A percentile compares a stretch with the other conserved stretches of the same genome.
Conservation (phyloP, 345 rosid species). For the Stellera chamaejasme region DNA sequence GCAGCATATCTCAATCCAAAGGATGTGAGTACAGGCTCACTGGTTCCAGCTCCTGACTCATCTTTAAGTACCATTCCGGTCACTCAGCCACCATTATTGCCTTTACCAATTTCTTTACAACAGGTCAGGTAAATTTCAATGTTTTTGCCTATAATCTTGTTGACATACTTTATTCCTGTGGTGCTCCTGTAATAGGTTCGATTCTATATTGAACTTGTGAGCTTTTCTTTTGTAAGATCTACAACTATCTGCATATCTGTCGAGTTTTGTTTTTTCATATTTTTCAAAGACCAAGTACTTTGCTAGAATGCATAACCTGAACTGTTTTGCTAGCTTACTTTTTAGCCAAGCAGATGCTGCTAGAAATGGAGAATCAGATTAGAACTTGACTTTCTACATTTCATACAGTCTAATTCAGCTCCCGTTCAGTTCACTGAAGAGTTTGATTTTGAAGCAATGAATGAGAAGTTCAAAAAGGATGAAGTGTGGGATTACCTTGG, state of each 20-base stretch:
- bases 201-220: background rate
- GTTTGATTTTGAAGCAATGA: conserved; percentile 75
- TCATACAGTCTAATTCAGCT: conserved; percentile 15
- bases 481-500: conserved; percentile 63
- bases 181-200: background rate
- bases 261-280: background rate
- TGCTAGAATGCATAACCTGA: too few relatives aligned
- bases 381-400: conserved; percentile 5
- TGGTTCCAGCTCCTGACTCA: conserved; percentile 10
- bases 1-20: conserved; percentile 13
- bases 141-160: background rate
- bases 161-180: background rate
- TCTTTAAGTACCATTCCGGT: conserved; percentile 10
- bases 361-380: background rate
- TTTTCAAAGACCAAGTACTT: background rate
- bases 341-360: conserved; percentile 1
- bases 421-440: conserved; percentile 41
- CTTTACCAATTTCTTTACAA: conserved; percentile 19
- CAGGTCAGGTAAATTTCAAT: conserved; percentile 14
- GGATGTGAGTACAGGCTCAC: conserved; percentile 8
- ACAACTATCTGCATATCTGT: background rate
- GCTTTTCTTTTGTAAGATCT: background rate
- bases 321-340: background rate
- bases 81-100: conserved; percentile 30
- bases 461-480: conserved; percentile 61